Evolutionary conservation across 1,284 basidiomycete genomes (phyloP).

Genomic region (Tremellales sp.): DNA sequence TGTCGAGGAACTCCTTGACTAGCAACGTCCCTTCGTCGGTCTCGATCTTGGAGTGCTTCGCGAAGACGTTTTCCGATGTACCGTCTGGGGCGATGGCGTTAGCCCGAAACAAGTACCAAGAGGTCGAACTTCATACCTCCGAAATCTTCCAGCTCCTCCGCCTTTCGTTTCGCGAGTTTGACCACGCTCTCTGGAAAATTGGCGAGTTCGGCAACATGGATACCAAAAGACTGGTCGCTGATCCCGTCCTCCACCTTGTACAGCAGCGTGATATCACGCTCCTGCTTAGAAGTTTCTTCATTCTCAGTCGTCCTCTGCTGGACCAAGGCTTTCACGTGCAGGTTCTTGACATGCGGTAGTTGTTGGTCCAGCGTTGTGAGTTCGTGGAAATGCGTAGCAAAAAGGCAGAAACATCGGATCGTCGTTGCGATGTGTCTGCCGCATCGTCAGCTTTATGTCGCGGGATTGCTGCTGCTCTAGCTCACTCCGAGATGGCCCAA

Average conservation of each 20-base stretch:
- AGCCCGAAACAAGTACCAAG: constrained; percentile 34
- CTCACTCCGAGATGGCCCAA: constrained; percentile 96
- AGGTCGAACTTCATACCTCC: constrained; percentile 50
- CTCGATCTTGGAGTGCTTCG: constrained; percentile 59
- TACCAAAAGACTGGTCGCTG: constrained; percentile 96
- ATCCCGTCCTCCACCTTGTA: constrained; percentile 94
- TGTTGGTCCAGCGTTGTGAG: constrained; percentile 86
- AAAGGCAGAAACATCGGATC: constrained; percentile 89
- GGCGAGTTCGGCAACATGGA: constrained; percentile 93
- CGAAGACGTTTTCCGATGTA: constrained; percentile 45
- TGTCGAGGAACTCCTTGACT: constrained; percentile 71
- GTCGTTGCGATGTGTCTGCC: constrained; percentile 82
- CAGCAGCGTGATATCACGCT: constrained; percentile 83
- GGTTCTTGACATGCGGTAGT: constrained; percentile 81
- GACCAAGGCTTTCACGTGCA: constrained; percentile 95
- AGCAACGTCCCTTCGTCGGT: constrained; percentile 74
- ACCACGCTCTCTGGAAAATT: constrained; percentile 94
- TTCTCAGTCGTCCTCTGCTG: constrained; percentile 47
- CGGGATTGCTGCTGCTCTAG: constrained; percentile 4
- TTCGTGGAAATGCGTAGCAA: constrained; percentile 98
- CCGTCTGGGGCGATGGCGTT: constrained; percentile 16
- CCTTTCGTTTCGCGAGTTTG: constrained; percentile 90
- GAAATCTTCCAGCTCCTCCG: constrained; percentile 94
- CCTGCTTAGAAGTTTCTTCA: constrained; percentile 55
- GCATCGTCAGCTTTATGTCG: not conserved